These are phyloP conservation scores for Phytophthora cryptogea DNA, from an alignment of 352 stramenopile genomes.

Conservation along the genomic window DNA sequence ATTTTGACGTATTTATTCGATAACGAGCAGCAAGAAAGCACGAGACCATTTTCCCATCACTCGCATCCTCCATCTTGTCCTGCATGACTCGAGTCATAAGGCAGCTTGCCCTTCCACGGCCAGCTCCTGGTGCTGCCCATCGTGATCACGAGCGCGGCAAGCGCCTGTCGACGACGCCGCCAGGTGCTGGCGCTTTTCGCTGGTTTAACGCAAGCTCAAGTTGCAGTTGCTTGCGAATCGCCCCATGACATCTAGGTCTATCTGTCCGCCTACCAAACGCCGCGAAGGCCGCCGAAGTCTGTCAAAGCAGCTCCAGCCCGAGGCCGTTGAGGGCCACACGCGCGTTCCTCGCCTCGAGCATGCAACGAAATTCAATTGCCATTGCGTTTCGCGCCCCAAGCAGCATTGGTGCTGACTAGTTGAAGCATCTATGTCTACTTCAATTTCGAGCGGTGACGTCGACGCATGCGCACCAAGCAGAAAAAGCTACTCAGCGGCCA, in stretches of 20 bases:
- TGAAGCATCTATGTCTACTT: slow-evolving; percentile 30
- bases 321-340: slow-evolving; percentile 8
- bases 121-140: slow-evolving; percentile 15
- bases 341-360: slow-evolving; percentile 3
- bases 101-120: too few relatives aligned
- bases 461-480: slow-evolving; percentile 31
- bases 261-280: slow-evolving; percentile 2
- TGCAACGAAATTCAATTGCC: slow-evolving; percentile 13
- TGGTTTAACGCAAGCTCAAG: slow-evolving; percentile 19
- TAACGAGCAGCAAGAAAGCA: too few relatives aligned
- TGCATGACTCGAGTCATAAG: too few relatives aligned
- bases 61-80: too few relatives aligned
- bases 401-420: slow-evolving; percentile 21
- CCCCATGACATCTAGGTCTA: neutral
- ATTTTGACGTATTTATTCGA: slow-evolving; percentile 38
- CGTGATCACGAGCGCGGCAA: too few relatives aligned
- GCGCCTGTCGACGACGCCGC: too few relatives aligned
- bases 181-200: slow-evolving; percentile 13
- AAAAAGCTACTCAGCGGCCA: too few relatives aligned
- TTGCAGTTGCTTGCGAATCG: slow-evolving; percentile 24
- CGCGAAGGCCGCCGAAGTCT: too few relatives aligned
- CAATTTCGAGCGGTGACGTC: slow-evolving; percentile 17
- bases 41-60: neutral
- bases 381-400: slow-evolving; percentile 26
- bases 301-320: too few relatives aligned